A percentile compares a stretch with the other conserved stretches of the same genome.
Conservation (phyloP, 2,329 filamentous ascomycete species). For the Neurospora sp. region DNA sequence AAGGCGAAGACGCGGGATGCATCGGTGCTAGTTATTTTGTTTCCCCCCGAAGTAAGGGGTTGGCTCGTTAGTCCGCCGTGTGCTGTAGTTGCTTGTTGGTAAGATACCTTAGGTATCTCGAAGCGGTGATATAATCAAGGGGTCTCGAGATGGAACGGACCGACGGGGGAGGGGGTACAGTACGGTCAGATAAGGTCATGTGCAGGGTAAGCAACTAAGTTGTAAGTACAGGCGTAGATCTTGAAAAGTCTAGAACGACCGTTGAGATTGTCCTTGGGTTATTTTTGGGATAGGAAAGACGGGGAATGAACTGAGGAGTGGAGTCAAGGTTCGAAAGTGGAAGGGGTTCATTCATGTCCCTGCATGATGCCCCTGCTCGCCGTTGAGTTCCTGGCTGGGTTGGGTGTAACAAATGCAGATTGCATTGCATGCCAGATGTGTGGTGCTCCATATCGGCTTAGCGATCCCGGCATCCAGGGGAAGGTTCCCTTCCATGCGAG, state of each 20-base stretch:
- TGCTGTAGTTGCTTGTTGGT: neutral
- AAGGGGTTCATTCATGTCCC: neutral
- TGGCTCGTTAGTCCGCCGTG: neutral
- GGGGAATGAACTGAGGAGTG: neutral
- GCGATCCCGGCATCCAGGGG: neutral
- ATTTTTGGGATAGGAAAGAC: neutral
- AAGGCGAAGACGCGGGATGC: conserved; percentile 21
- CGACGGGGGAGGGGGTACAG: no score
- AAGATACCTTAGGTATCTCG: neutral
- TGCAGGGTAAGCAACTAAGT: neutral
- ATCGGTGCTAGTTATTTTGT: conserved; percentile 17
- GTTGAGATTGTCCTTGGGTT: neutral
- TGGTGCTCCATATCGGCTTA: neutral
- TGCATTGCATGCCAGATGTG: neutral
- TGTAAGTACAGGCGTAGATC: neutral
- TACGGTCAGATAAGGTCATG: neutral
- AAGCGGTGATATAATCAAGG: neutral
- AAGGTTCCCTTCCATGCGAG: neutral
- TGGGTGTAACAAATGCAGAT: neutral
- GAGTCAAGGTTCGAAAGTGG: neutral
- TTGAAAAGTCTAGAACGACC: neutral
- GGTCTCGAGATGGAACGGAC: no score
- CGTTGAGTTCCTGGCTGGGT: neutral
- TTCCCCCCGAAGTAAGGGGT: neutral
- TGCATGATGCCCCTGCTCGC: neutral